Evolutionary conservation across 2,329 filamentous ascomycete genomes (phyloP).

Genomic region (Diaporthe velutina): DNA sequence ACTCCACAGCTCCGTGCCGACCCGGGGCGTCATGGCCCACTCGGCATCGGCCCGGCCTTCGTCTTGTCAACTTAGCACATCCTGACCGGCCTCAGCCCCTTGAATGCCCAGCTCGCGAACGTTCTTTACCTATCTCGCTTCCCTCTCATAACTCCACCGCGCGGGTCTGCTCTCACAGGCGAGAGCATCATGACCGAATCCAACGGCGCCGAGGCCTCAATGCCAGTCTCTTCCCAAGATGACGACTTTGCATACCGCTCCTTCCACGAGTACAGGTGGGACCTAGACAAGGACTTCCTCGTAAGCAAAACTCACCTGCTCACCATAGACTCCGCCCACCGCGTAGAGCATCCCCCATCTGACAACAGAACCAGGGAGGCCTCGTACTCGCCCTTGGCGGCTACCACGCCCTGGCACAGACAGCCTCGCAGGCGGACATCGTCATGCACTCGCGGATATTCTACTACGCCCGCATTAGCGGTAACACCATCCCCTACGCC

Average conservation of each 20-base stretch:
- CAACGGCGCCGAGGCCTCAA: not conserved
- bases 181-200: constrained; percentile 23
- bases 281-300: constrained; percentile 40
- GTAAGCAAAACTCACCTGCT: constrained; percentile 12
- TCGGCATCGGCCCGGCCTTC: constrained; percentile 14
- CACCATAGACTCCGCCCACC: too few relatives aligned
- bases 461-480: constrained; percentile 70
- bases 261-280: constrained; percentile 40
- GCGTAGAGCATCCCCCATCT: not conserved
- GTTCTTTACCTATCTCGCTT: too few relatives aligned
- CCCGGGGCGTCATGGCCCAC: constrained; percentile 17
- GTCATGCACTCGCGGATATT: constrained; percentile 56
- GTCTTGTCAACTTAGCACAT: not conserved
- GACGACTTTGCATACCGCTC: constrained; percentile 21
- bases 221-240: not conserved
- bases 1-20: constrained; percentile 36
- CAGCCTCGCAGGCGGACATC: constrained; percentile 39
- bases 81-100: not conserved
- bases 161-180: not conserved
- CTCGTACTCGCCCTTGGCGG: constrained; percentile 39
- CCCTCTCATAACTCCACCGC: not conserved
- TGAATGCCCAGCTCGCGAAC: not conserved
- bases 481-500: constrained; percentile 72
- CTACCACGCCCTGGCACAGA: constrained; percentile 36
- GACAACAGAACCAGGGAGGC: constrained; percentile 27